phyloP scores from a whole-genome alignment of 805 yeast species.

The Middelhovenomyces tepae region DNA sequence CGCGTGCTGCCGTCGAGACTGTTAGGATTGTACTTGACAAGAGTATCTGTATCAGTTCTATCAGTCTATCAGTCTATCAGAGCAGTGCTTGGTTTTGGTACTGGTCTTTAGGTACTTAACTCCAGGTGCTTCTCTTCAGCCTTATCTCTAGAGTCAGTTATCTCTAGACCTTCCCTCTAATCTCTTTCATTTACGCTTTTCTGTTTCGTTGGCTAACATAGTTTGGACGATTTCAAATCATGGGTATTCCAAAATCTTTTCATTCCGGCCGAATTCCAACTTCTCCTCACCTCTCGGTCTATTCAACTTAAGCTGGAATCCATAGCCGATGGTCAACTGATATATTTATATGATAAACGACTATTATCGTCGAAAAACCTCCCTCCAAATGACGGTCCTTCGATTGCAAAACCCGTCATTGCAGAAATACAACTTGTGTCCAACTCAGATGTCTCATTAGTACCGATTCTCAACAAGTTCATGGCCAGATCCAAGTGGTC shows the following conservation, averaged over 20 bases:
- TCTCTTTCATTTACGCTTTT: neutral
- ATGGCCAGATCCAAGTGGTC: conserved; percentile 14
- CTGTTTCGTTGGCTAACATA: conserved; percentile 1
- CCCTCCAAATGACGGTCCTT: conserved; percentile 6
- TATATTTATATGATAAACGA: conserved; percentile 21
- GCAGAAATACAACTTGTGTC: neutral
- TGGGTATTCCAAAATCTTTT: conserved; percentile 12
- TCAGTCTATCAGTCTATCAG: too few species aligned
- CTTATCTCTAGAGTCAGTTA: too few species aligned
- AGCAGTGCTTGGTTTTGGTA: too few species aligned
- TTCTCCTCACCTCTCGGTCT: conserved; percentile 21
- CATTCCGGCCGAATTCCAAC: conserved; percentile 18
- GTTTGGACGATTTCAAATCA: conserved; percentile 17
- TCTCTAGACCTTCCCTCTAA: too few species aligned
- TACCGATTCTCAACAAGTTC: conserved; percentile 4
- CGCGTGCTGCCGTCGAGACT: too few species aligned
- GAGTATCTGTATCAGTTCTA: too few species aligned
- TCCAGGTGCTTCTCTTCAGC: too few species aligned
- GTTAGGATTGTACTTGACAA: too few species aligned
- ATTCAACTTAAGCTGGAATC: conserved; percentile 22
- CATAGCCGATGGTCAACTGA: conserved; percentile 18
- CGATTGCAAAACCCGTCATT: neutral
- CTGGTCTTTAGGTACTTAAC: too few species aligned
- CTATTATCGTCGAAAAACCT: conserved; percentile 7
- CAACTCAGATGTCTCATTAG: neutral